Base-by-base conservation (phyloP, 2,329 filamentous ascomycete species). In the Chaetothyriales sp. region DNA sequence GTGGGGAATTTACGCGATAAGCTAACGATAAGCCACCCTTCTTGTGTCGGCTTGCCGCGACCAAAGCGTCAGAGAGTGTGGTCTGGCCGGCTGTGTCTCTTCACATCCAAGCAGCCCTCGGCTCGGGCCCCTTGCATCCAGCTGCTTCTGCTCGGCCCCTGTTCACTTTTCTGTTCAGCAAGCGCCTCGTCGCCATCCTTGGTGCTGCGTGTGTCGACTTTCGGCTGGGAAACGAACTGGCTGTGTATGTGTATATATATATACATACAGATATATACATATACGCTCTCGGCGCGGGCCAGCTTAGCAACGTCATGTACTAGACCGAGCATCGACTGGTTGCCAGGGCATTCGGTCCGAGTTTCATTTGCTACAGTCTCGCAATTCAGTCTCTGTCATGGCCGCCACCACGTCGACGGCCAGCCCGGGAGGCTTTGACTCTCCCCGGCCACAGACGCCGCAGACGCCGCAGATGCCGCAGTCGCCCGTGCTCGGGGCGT, bases 401-500 rank as follows among this genome's bases (percentile, higher is more conserved):
- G 57, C 5, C 46, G 51, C 28, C 15, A 18, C 20, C 33, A 18
- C 15, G 25, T 18, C 18, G 3, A 9, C 22, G 10, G n/a, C n/a
- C n/a, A 46, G 22, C 9, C 3, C 43, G 43, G 5, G 10, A 13
- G 43, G 25, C 33, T 18, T 37, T 20, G 33, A 6, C 19, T 25
- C n/a, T 18, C 7, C 18, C 22, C 2, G 18, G 20, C 22, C 33
- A 13, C 22, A 33, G 25, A 22, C 33, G 25, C 45, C 45, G 45
- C 20, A 18, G 47, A 43, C 50, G 51, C 52, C 4, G 10, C 49
- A 13, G 19, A n/a, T 33, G 19, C 29, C 43, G 19, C 29, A 20
- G 43, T 37, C 50, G 65, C 69, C 3, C 54, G 67, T 48, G 69
- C 33, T 40, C 10, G 33, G 33, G 10, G 10, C 33, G 10, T 40